Evolutionary conservation across 2,329 filamentous ascomycete species (phyloP).

Genomic region (Aspergillus ochraceoroseus): DNA sequence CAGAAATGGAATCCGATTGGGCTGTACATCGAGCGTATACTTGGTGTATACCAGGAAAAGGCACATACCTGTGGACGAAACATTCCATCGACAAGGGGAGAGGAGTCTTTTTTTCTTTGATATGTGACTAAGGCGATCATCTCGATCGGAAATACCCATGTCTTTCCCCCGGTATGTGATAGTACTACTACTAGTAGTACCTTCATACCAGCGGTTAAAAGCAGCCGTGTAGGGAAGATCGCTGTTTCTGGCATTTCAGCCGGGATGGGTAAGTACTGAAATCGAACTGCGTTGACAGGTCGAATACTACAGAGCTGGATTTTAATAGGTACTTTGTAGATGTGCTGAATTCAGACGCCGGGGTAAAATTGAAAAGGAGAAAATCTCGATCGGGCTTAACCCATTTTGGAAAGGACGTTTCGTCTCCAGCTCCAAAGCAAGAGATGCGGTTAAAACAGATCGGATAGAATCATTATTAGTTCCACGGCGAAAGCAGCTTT

Average conservation of each 20-base stretch:
- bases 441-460: too few species aligned
- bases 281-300: slow-evolving; percentile 14
- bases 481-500: slow-evolving; percentile 33
- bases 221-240: slow-evolving; percentile 16
- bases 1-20: too few species aligned
- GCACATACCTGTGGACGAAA: slow-evolving; percentile 13
- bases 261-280: slow-evolving; percentile 13
- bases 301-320: slow-evolving; percentile 14
- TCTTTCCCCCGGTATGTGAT: slow-evolving; percentile 31
- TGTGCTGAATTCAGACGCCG: too few species aligned
- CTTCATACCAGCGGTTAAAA: slow-evolving; percentile 26
- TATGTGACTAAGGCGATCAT: slow-evolving; percentile 20
- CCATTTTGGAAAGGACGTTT: too few species aligned
- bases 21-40: too few species aligned
- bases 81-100: slow-evolving; percentile 17
- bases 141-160: slow-evolving; percentile 25
- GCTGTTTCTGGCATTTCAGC: slow-evolving; percentile 19
- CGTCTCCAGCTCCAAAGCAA: too few species aligned
- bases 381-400: too few species aligned
- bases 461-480: slow-evolving; percentile 2
- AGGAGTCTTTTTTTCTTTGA: slow-evolving; percentile 1
- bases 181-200: slow-evolving; percentile 3
- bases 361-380: too few species aligned
- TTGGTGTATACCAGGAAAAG: too few species aligned
- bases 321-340: too few species aligned